phyloP scores from a whole-genome alignment of 1,284 basidiomycete genomes.

The Singerocomus inundabilis region DNA sequence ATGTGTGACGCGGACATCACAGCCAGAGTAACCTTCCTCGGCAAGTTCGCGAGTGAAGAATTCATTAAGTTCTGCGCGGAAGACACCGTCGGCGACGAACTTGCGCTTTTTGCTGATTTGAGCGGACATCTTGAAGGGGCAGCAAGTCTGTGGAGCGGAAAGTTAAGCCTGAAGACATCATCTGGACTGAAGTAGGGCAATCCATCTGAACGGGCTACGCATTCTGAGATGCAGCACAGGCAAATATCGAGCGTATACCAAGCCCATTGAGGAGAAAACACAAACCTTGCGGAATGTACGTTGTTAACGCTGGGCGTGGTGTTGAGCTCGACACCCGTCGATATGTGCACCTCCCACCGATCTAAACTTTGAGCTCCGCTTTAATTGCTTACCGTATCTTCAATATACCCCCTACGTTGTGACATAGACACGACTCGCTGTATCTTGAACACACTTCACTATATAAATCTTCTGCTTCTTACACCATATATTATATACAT shows the following conservation, averaged over 20 bases:
- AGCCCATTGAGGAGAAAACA: constrained; percentile 4
- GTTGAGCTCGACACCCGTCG: constrained; percentile 14
- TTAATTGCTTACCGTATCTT: constrained; percentile 12
- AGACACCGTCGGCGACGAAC: constrained; percentile 98
- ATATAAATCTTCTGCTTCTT: no score
- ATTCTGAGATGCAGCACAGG: not conserved
- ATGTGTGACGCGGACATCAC: constrained; percentile 99
- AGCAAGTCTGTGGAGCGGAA: constrained; percentile 13
- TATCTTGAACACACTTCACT: no score
- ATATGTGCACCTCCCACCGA: constrained; percentile 11
- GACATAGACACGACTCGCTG: no score
- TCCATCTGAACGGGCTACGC: constrained; percentile 21
- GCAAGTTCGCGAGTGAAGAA: constrained; percentile 99
- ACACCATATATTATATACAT: no score
- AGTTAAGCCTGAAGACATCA: constrained; percentile 25
- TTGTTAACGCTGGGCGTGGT: constrained; percentile 19
- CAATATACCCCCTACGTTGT: constrained; percentile 5
- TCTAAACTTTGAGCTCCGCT: constrained; percentile 29
- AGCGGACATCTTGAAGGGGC: constrained; percentile 57
- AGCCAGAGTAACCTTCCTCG: constrained; percentile 99
- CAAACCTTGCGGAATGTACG: constrained; percentile 27
- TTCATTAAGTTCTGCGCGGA: constrained; percentile 97
- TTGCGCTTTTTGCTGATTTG: constrained; percentile 97
- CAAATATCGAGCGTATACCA: not conserved
- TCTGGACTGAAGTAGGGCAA: constrained; percentile 14